Percentiles rank a stretch among this genome's conserved stretches.
phyloP scores from a whole-genome alignment of 371 early-diverging fungal species.

The Racocetra persica region DNA sequence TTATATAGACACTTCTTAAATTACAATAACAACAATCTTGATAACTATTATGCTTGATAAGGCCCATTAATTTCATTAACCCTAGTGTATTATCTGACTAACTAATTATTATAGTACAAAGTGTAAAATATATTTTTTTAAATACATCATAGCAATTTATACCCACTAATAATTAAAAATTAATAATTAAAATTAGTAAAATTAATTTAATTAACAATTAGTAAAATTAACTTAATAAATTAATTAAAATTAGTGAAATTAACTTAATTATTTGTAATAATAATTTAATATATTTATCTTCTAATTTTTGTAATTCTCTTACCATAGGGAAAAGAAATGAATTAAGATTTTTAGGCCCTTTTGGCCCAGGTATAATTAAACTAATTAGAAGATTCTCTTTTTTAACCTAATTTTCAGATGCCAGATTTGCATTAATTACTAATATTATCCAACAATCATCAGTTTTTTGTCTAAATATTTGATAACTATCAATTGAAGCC shows the following conservation, averaged over 20 bases:
- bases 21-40: neutral
- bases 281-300: neutral
- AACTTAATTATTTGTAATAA: too few relatives aligned
- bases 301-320: conserved; percentile 8
- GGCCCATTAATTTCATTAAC: neutral
- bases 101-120: too few relatives aligned
- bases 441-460: neutral
- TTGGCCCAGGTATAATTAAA: conserved; percentile 1
- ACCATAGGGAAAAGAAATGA: conserved; percentile 17
- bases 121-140: too few relatives aligned
- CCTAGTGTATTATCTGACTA: neutral
- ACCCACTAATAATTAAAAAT: too few relatives aligned
- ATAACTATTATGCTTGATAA: neutral
- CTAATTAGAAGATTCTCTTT: too few relatives aligned
- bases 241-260: too few relatives aligned
- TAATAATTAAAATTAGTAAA: too few relatives aligned
- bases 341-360: conserved; percentile 25
- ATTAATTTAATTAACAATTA: too few relatives aligned
- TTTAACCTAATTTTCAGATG: neutral
- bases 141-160: too few relatives aligned
- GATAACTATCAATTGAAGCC: neutral
- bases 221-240: too few relatives aligned
- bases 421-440: neutral
- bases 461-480: neutral
- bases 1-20: neutral